Conservation (phyloP, 441 rosid genomes). For the Macaranga tanarius region DNA sequence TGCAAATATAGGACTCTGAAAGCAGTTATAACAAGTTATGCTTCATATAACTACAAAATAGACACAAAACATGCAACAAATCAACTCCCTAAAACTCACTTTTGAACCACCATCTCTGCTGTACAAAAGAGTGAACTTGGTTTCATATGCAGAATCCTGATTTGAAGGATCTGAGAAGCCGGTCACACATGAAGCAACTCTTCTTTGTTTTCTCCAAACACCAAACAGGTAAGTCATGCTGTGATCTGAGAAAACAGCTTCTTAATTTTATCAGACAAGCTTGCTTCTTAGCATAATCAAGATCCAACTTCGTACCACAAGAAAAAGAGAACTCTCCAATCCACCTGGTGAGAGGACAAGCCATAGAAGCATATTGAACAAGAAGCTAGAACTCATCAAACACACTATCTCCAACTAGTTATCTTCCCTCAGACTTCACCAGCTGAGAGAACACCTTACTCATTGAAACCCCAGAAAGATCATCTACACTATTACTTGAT, state of each 20-base stretch:
- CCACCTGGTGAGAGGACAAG: slow-evolving; percentile 24
- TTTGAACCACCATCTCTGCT: slow-evolving; percentile 15
- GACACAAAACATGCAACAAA: background rate
- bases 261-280: background rate
- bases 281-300: background rate
- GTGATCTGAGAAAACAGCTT: background rate
- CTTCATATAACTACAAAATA: background rate
- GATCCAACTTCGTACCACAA: slow-evolving; percentile 1
- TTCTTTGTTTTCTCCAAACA: background rate
- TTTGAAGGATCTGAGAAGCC: background rate
- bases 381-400: slow-evolving; percentile 1
- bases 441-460: slow-evolving; percentile 91
- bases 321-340: slow-evolving; percentile 1
- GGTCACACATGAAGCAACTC: background rate
- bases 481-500: slow-evolving; percentile 43
- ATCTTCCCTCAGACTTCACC: slow-evolving; percentile 89
- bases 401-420: slow-evolving; percentile 19
- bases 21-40: background rate
- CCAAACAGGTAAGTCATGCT: slow-evolving; percentile 7
- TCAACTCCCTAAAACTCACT: slow-evolving; percentile 19
- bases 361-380: slow-evolving; percentile 7
- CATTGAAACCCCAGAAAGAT: slow-evolving; percentile 76
- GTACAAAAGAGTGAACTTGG: slow-evolving; percentile 17
- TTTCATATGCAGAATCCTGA: background rate
- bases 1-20: background rate